These are phyloP conservation scores for Cajanus cajan DNA, from an alignment of 306 rosid genomes.

Conservation along the genomic window DNA sequence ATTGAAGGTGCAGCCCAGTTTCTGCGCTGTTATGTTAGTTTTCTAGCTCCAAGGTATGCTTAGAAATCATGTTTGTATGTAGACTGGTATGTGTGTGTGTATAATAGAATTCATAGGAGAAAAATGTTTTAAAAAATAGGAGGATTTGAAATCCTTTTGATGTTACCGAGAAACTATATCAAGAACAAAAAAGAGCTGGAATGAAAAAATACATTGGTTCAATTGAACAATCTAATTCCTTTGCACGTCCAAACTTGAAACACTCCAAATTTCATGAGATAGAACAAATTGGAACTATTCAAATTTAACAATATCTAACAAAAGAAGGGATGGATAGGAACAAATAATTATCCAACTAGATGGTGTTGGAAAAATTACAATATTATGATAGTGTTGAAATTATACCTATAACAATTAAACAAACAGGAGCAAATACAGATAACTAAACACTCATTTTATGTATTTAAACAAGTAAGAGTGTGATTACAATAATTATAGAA, in stretches of 20 bases:
- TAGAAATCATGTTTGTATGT: not conserved
- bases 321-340: too few species aligned
- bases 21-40: constrained; percentile 47
- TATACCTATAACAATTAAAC: too few species aligned
- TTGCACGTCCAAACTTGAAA: not conserved
- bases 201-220: not conserved
- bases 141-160: constrained; percentile 3
- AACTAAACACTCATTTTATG: not conserved
- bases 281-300: not conserved
- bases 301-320: too few species aligned
- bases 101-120: not conserved
- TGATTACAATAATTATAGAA: not conserved
- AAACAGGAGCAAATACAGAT: not conserved
- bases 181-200: not conserved
- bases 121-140: not conserved
- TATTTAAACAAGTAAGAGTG: not conserved
- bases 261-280: not conserved
- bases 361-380: too few species aligned
- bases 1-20: constrained; percentile 82
- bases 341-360: too few species aligned
- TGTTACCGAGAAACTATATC: not conserved
- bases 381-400: too few species aligned
- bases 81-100: not conserved
- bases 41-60: constrained; percentile 60
- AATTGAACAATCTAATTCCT: not conserved